Conservation (phyloP, 441 rosid genomes). For the Adansonia gregorii region DNA sequence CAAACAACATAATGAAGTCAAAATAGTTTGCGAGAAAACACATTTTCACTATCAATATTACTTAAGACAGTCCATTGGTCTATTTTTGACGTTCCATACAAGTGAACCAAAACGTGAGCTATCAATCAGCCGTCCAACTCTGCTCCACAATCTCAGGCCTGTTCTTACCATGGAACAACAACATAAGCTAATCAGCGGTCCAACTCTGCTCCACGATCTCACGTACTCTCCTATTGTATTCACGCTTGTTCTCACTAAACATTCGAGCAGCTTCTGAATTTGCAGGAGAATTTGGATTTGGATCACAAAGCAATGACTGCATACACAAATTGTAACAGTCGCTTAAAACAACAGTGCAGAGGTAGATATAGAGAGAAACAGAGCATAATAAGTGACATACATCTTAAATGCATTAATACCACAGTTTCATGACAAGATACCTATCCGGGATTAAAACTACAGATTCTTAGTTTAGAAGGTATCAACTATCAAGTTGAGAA, state of each 20-base stretch:
- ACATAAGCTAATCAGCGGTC: slow-evolving; percentile 56
- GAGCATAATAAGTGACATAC: neutral
- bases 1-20: slow-evolving; percentile 34
- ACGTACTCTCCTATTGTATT: slow-evolving; percentile 73
- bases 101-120: slow-evolving; percentile 12
- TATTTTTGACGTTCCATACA: slow-evolving; percentile 27
- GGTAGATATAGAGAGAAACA: neutral
- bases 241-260: slow-evolving; percentile 75
- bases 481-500: neutral
- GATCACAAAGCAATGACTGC: slow-evolving; percentile 71
- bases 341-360: slow-evolving; percentile 1
- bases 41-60: slow-evolving; percentile 30
- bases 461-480: neutral
- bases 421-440: neutral
- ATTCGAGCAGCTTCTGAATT: slow-evolving; percentile 75
- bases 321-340: neutral
- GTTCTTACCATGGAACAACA: slow-evolving; percentile 46
- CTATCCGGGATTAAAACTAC: neutral
- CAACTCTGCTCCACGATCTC: slow-evolving; percentile 82
- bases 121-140: slow-evolving; percentile 69
- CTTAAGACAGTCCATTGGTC: slow-evolving; percentile 29
- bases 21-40: slow-evolving; percentile 24
- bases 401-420: neutral
- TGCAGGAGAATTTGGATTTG: slow-evolving; percentile 75
- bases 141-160: slow-evolving; percentile 65